These are phyloP conservation scores for Tylopilus orsonianus DNA, from an alignment of 1,284 basidiomycete genomes.

Conservation along the genomic window DNA sequence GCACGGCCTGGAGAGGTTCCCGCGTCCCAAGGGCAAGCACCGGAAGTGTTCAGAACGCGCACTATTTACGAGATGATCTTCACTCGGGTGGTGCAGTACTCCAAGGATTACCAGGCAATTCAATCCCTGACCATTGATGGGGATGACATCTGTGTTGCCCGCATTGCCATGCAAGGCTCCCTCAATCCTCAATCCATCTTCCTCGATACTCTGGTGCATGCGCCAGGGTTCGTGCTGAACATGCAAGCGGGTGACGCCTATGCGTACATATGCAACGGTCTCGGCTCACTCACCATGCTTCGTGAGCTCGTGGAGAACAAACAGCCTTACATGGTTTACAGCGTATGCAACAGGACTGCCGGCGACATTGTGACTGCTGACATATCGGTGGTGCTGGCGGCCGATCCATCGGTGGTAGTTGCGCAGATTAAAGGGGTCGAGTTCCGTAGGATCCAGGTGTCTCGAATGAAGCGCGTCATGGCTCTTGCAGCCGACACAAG, in stretches of 20 bases:
- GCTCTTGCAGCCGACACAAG: too few relatives aligned
- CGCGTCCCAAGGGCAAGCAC: slow-evolving; percentile 18
- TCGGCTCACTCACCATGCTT: slow-evolving; percentile 49
- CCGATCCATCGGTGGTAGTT: slow-evolving; percentile 41
- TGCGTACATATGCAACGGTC: slow-evolving; percentile 60
- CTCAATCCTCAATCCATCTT: slow-evolving; percentile 57
- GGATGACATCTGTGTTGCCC: slow-evolving; percentile 53
- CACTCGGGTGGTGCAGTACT: slow-evolving; percentile 66
- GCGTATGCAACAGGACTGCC: slow-evolving; percentile 44
- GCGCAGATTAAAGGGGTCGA: slow-evolving; percentile 54
- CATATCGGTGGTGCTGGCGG: slow-evolving; percentile 46
- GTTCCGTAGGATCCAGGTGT: too few relatives aligned
- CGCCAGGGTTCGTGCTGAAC: slow-evolving; percentile 69
- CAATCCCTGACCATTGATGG: slow-evolving; percentile 49
- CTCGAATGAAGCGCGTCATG: too few relatives aligned
- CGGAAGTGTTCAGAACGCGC: slow-evolving; percentile 54
- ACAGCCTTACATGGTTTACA: slow-evolving; percentile 51
- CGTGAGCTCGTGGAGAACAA: slow-evolving; percentile 41
- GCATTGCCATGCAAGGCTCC: slow-evolving; percentile 41
- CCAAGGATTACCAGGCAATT: slow-evolving; percentile 56
- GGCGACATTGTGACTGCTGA: slow-evolving; percentile 47
- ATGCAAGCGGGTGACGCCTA: slow-evolving; percentile 48
- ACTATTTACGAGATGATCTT: slow-evolving; percentile 66
- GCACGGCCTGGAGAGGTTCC: slow-evolving; percentile 38
- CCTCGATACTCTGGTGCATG: slow-evolving; percentile 64